phyloP scores from a whole-genome alignment of 1,139 yeast species.

The Taiozyma onychis region DNA sequence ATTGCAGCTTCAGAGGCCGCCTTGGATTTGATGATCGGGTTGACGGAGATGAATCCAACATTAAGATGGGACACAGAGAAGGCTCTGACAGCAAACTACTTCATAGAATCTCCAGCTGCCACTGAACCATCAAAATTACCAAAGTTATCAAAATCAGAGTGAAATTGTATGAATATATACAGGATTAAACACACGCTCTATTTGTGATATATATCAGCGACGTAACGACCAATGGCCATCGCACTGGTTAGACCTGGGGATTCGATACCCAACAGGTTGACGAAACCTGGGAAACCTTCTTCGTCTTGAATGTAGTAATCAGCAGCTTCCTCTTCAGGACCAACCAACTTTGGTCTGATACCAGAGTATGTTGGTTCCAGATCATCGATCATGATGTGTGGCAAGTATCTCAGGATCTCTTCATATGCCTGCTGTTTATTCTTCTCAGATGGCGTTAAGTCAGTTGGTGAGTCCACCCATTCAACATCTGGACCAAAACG shows the following conservation, averaged over 20 bases:
- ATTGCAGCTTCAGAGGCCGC: conserved; percentile 91
- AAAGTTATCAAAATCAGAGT: conserved; percentile 26
- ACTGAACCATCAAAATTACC: conserved; percentile 71
- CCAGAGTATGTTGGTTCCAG: conserved; percentile 73
- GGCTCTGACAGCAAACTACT: conserved; percentile 65
- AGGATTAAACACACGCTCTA: conserved; percentile 2
- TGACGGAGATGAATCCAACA: conserved; percentile 78
- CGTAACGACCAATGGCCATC: conserved; percentile 77
- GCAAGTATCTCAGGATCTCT: conserved; percentile 61
- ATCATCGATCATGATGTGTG: conserved; percentile 44
- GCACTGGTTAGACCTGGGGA: conserved; percentile 85
- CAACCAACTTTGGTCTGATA: conserved; percentile 68
- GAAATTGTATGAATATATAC: background rate
- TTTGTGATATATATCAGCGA: conserved; percentile 36
- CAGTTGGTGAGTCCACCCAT: conserved; percentile 55
- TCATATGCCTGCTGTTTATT: conserved; percentile 51
- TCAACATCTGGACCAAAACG: conserved; percentile 88
- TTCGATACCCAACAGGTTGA: conserved; percentile 78
- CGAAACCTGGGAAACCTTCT: conserved; percentile 69
- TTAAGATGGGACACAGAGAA: conserved; percentile 61
- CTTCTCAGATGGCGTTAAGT: conserved; percentile 40
- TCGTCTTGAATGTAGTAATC: conserved; percentile 73
- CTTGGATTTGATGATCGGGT: conserved; percentile 62
- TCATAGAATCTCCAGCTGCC: conserved; percentile 70
- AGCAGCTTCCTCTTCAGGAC: conserved; percentile 42